Evolutionary conservation across 192 early-diverging fungal genomes (phyloP).

Genomic region (Backusella macrospora): DNA sequence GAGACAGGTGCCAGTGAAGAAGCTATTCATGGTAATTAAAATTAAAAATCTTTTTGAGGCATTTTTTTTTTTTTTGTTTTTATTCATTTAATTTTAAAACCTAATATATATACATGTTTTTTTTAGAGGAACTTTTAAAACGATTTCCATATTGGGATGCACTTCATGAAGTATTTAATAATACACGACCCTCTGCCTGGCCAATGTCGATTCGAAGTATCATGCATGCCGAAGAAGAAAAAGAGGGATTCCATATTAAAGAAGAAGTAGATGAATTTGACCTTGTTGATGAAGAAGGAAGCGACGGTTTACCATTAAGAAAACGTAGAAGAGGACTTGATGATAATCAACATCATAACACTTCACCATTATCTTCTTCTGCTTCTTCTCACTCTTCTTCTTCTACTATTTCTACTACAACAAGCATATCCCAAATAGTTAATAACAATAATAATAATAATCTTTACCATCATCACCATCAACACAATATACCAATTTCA

Average conservation of each 20-base stretch:
- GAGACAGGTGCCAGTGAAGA: conserved; percentile 32
- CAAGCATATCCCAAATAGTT: background rate
- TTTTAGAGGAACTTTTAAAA: conserved; percentile 35
- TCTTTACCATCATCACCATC: background rate
- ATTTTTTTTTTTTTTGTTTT: too few relatives aligned
- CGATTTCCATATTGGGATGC: conserved; percentile 40
- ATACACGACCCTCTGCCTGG: conserved; percentile 24
- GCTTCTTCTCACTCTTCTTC: background rate
- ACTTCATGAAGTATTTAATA: conserved; percentile 31
- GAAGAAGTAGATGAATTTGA: conserved; percentile 20
- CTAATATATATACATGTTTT: background rate
- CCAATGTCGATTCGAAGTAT: conserved; percentile 40
- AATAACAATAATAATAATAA: background rate
- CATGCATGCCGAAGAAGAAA: conserved; percentile 32
- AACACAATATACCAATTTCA: background rate
- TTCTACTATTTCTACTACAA: background rate
- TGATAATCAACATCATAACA: background rate
- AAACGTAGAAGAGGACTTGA: conserved; percentile 18
- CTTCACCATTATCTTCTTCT: background rate
- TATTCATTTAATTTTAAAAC: background rate
- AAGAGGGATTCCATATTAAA: background rate
- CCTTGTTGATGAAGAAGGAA: conserved; percentile 11
- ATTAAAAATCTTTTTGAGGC: background rate
- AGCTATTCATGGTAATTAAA: conserved; percentile 33
- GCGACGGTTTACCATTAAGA: background rate